Percentiles rank a stretch among this genome's conserved stretches.
Evolutionary conservation across 495 filamentous ascomycete genomes (phyloP).

Genomic region (Talaromyces thailandensis): DNA sequence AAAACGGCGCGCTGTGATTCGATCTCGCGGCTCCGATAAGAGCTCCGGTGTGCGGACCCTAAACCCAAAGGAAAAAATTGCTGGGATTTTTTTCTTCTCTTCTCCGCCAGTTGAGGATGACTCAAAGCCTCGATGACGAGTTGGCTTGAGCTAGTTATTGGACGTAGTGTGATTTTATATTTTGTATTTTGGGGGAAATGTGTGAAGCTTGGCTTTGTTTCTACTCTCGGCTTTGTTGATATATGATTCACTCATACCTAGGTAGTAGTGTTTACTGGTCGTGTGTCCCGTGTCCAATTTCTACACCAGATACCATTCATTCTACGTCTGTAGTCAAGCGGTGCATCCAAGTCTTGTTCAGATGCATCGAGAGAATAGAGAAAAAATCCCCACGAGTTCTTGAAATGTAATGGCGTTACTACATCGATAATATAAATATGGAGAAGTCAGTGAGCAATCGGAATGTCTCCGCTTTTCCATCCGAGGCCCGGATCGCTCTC

Average conservation of each 20-base stretch:
- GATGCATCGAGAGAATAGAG: no score
- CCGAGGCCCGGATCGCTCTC: neutral
- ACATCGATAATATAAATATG: neutral
- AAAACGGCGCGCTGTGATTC: neutral
- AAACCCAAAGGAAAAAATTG: neutral
- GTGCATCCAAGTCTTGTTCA: no score
- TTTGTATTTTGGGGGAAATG: neutral
- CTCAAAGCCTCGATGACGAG: neutral
- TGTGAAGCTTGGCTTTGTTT: neutral
- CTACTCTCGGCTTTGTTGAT: no score
- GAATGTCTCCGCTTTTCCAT: neutral
- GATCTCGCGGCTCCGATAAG: conserved; percentile 16
- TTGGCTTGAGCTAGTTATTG: neutral
- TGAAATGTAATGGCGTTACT: neutral
- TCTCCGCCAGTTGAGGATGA: neutral
- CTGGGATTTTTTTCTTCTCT: neutral
- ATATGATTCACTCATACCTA: no score
- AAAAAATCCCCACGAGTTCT: neutral
- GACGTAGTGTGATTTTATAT: neutral
- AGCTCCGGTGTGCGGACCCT: conserved; percentile 22
- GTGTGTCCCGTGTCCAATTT: neutral
- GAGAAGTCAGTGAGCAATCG: neutral
- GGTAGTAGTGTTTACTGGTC: neutral
- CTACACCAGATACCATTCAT: no score
- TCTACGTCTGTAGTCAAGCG: no score